Evolutionary conservation across 2,329 filamentous ascomycete species (phyloP), one percentile per base, ranked within the genome.

Genomic region (Tolypocladium amazonense): DNA sequence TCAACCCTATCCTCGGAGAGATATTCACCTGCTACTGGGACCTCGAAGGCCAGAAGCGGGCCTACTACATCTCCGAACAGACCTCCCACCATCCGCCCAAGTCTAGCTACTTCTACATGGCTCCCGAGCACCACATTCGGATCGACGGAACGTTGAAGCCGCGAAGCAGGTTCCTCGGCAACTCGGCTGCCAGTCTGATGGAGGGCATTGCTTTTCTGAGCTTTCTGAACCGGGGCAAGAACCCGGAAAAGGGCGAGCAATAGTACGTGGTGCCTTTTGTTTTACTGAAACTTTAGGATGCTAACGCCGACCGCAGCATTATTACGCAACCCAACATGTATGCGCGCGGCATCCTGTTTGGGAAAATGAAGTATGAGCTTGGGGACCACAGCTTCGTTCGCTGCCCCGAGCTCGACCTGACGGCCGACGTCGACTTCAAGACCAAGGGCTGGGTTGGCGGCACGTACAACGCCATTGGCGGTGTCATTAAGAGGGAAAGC

Each of bases 241-340:
- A 87, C 64, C 79, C 78, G 37, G 77, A 81, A 56, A 82, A 79
- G 64, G 89, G 89, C 61, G 94, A 99, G 76, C 82, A 87, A 87
- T 97, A 96, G 91, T 96, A 80, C 58, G 89, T 80, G 23, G 39
- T 52, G 38, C 41, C 41, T 39, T 33, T 23, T 4, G 25, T 11
- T 43, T 43, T 11, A 4, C 14, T 55, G 5, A 4, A 35, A 18
- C 30, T 53, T 9, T 20, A 23, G 2, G 9, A n/a, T 58, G 55
- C 65, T 69, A 41, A 69, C 60, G 18, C 25, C 38, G 37, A 47
- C 52, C 9, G 0, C 52, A 95, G 90, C 75, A 90, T 95, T 69
- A 76, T 97, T 58, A 97, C 94, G 5, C 94, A 99, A 70, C 94
- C 94, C 23, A 99, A 99, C 77, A 99, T 99, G 92, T 99, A 99